Evolutionary conservation across 129 eudicot genomes (phyloP), one percentile per base, ranked within the genome.

Genomic region (Calendula officinalis): DNA sequence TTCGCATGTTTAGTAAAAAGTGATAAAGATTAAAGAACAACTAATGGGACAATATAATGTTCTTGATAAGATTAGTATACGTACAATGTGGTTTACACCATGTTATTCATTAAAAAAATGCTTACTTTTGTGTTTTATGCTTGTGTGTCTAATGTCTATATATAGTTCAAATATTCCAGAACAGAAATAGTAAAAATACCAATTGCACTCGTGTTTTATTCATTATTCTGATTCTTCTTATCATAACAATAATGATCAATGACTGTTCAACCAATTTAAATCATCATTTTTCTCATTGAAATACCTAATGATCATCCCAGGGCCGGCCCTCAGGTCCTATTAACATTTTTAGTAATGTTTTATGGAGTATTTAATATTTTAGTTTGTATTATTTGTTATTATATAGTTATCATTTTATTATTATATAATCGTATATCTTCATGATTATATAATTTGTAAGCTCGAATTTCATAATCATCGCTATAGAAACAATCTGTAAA

Each of bases 81-180:
- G 15, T 10, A 10, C 15, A 12, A 43, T 43, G 39, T 37, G 38
- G 56, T 50, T 37, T 51, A 51, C 71, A 37, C 50, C 51, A n/a
- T 49, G 50, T 66, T 39, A 47, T 7, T 22, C 30, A 22, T 22
- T 22, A n/a, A 22, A 22, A 22, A 22, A 48, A 64, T 14, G 57
- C 46, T 47, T 64, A 48, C 46, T 64, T 64, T 64, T 64, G 34
- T 64, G 44, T 64, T 61, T 11, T 7, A 40, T 60, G 66, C n/a
- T n/a, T n/a, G n/a, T n/a, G n/a, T n/a, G n/a, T 41, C 38, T n/a
- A n/a, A n/a, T n/a, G n/a, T n/a, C n/a, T n/a, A n/a, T n/a, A n/a
- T n/a, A n/a, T 60, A 41, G 17, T 22, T 22, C 30, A 22, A 22
- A 22, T 22, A 22, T 22, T 22, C 2, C 1, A 2, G 34, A 51